Conservation (phyloP, 768 basidiomycete species). For the Coprinopsis marcescibilis region DNA sequence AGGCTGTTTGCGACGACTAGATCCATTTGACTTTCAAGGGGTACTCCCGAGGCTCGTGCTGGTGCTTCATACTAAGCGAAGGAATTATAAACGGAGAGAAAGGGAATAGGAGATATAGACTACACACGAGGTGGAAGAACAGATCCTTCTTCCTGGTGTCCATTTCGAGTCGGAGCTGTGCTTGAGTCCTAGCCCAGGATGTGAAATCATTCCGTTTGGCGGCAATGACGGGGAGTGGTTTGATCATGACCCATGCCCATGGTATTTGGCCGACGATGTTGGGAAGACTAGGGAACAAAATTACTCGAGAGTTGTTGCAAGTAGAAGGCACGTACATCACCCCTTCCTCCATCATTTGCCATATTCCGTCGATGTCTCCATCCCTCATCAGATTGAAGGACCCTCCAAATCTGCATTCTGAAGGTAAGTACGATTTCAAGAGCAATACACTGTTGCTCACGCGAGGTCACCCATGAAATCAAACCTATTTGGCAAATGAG, state of each 20-base stretch:
- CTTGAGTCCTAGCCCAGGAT: slow-evolving; percentile 9
- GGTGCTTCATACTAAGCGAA: slow-evolving; percentile 12
- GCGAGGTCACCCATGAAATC: slow-evolving; percentile 36
- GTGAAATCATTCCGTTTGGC: slow-evolving; percentile 3
- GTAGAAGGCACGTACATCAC: slow-evolving; percentile 15
- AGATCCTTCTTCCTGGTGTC: slow-evolving; percentile 19
- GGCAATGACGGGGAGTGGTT: background rate
- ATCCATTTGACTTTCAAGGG: slow-evolving; percentile 3
- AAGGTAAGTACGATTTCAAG: background rate
- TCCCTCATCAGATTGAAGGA: slow-evolving; percentile 22
- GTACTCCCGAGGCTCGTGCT: slow-evolving; percentile 1
- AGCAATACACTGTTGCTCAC: slow-evolving; percentile 17
- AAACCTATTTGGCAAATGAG: slow-evolving; percentile 18
- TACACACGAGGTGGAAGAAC: slow-evolving; percentile 24
- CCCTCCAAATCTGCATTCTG: slow-evolving; percentile 21
- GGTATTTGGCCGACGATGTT: slow-evolving; percentile 13
- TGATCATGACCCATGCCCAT: slow-evolving; percentile 3
- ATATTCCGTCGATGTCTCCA: slow-evolving; percentile 21
- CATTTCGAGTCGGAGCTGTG: slow-evolving; percentile 13
- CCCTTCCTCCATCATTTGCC: slow-evolving; percentile 18
- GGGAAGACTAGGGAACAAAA: slow-evolving; percentile 7
- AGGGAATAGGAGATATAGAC: background rate
- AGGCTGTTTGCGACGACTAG: slow-evolving; percentile 17
- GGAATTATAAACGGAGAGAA: background rate
- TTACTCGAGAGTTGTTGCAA: background rate